These are phyloP conservation scores for Globisporangium heterothallicum DNA, from an alignment of 352 stramenopile genomes.

Conservation along the genomic window DNA sequence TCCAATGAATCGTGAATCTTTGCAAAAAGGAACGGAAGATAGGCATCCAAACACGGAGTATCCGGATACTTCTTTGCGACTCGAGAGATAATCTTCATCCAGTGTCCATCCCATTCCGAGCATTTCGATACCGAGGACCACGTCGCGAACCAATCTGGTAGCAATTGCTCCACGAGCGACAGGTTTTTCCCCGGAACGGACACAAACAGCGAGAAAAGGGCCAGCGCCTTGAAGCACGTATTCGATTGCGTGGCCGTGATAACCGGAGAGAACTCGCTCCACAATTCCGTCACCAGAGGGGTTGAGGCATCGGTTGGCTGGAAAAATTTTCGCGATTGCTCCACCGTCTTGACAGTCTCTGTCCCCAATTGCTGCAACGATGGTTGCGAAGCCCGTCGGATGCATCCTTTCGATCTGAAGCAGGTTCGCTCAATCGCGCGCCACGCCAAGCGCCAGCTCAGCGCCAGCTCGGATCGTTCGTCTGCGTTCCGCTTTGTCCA, in stretches of 20 bases:
- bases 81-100: slow-evolving; percentile 69
- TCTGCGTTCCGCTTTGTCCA: slow-evolving; percentile 32
- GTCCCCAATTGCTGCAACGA: slow-evolving; percentile 31
- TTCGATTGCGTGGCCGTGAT: slow-evolving; percentile 46
- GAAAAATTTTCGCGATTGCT: slow-evolving; percentile 51
- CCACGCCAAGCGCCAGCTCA: slow-evolving; percentile 46
- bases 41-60: slow-evolving; percentile 21
- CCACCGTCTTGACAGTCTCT: slow-evolving; percentile 39
- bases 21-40: slow-evolving; percentile 56
- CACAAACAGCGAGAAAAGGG: slow-evolving; percentile 57
- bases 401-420: slow-evolving; percentile 30
- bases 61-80: slow-evolving; percentile 42
- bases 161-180: slow-evolving; percentile 16
- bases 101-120: slow-evolving; percentile 63
- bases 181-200: slow-evolving; percentile 13
- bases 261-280: slow-evolving; percentile 30
- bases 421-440: slow-evolving; percentile 43
- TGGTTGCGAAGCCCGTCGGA: slow-evolving; percentile 33
- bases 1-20: slow-evolving; percentile 60
- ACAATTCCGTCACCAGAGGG: slow-evolving; percentile 42
- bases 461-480: slow-evolving; percentile 17
- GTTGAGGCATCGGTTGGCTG: slow-evolving; percentile 14
- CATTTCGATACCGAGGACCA: slow-evolving; percentile 53
- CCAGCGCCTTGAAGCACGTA: slow-evolving; percentile 52
- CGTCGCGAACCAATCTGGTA: slow-evolving; percentile 51